These are phyloP conservation scores for Micromonas commoda DNA, from an alignment of 139 green algal species.

Conservation along the genomic window DNA sequence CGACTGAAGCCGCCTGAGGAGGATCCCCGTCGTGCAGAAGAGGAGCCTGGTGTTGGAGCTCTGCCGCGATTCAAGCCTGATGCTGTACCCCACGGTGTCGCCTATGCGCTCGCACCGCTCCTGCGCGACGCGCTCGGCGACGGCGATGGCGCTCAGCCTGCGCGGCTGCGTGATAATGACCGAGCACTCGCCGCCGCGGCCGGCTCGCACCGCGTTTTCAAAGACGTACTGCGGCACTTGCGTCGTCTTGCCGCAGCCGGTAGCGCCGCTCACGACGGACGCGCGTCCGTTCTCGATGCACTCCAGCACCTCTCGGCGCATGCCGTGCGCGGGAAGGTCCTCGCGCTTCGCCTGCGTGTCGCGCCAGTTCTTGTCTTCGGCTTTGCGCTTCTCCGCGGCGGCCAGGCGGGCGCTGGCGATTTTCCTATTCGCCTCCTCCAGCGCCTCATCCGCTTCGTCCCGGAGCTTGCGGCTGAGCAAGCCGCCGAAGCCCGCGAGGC, in stretches of 20 bases:
- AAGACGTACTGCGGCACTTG: slow-evolving; percentile 65
- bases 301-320: slow-evolving; percentile 27
- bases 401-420: background rate
- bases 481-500: background rate
- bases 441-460: background rate
- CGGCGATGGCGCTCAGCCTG: slow-evolving; percentile 88
- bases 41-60: slow-evolving; percentile 84
- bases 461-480: too few species aligned
- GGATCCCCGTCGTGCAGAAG: slow-evolving; percentile 97
- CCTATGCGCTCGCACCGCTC: slow-evolving; percentile 71
- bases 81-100: slow-evolving; percentile 85
- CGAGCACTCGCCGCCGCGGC: slow-evolving; percentile 38
- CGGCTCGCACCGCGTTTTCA: slow-evolving; percentile 11
- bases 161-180: slow-evolving; percentile 93
- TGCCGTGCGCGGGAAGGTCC: slow-evolving; percentile 4
- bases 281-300: slow-evolving; percentile 16
- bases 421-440: background rate
- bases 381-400: background rate
- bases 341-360: slow-evolving; percentile 13
- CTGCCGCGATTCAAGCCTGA: slow-evolving; percentile 96
- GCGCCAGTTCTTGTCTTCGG: background rate
- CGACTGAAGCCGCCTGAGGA: slow-evolving; percentile 86
- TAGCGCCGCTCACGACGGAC: slow-evolving; percentile 79
- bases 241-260: slow-evolving; percentile 94
- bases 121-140: slow-evolving; percentile 93